A percentile compares a stretch with the other conserved stretches of the same genome.
These are phyloP conservation scores for Raphanus sativus DNA, from an alignment of 345 rosid genomes.

Conservation along the genomic window DNA sequence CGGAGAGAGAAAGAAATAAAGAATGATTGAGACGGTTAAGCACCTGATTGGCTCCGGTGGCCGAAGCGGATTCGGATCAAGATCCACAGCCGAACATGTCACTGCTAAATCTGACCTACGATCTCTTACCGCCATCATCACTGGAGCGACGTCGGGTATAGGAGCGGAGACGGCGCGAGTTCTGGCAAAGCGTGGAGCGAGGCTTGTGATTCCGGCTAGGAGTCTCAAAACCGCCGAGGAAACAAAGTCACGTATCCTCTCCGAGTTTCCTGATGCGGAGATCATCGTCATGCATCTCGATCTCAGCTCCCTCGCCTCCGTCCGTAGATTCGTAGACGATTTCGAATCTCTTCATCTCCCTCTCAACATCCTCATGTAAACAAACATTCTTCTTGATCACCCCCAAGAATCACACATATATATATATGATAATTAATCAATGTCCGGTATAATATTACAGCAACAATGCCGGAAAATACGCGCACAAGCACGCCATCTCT, in stretches of 20 bases:
- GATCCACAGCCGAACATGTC: constrained; percentile 82
- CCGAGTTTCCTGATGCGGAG: constrained; percentile 69
- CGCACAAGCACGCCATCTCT: constrained; percentile 73
- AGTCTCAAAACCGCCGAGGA: constrained; percentile 86
- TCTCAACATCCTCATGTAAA: constrained; percentile 76
- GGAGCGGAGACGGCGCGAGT: constrained; percentile 96
- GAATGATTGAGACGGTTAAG: constrained; percentile 77
- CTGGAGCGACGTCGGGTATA: constrained; percentile 91
- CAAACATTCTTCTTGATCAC: background rate
- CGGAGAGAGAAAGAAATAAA: background rate
- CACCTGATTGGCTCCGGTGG: constrained; percentile 85
- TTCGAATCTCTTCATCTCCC: constrained; percentile 71
- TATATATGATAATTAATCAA: background rate
- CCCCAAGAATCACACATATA: background rate
- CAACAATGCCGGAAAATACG: constrained; percentile 87
- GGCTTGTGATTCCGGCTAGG: constrained; percentile 82
- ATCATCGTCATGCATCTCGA: constrained; percentile 81
- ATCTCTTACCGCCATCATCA: constrained; percentile 35
- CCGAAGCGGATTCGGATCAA: constrained; percentile 78
- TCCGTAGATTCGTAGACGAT: constrained; percentile 62
- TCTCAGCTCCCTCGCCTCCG: constrained; percentile 82
- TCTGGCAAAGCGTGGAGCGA: constrained; percentile 71
- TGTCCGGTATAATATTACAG: constrained; percentile 35
- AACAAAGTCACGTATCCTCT: constrained; percentile 59
- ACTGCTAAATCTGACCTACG: constrained; percentile 39